phyloP scores from a whole-genome alignment of 148 eudicot species.

The Vaccinium vitisidaea region DNA sequence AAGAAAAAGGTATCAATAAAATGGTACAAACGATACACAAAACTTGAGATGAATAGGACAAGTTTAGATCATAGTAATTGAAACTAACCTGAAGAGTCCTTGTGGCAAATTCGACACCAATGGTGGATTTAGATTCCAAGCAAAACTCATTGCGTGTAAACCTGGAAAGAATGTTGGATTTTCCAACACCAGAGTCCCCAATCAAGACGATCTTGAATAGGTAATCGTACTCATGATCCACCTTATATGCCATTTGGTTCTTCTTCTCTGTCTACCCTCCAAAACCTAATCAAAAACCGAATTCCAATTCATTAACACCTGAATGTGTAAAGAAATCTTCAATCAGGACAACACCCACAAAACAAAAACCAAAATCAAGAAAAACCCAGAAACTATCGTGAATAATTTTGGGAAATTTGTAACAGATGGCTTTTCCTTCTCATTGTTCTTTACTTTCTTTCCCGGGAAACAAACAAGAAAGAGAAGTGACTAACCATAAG shows the following conservation, averaged over 20 bases:
- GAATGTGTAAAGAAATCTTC: constrained; percentile 1
- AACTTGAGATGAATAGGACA: not conserved
- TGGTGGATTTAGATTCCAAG: constrained; percentile 79
- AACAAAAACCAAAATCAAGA: not conserved
- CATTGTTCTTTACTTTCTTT: not conserved
- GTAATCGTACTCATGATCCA: constrained; percentile 75
- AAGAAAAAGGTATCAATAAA: not conserved
- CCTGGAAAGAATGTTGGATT: constrained; percentile 73
- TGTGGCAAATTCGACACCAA: constrained; percentile 79
- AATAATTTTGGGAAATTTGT: not conserved
- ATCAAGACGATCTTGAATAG: constrained; percentile 75
- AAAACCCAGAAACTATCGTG: not conserved
- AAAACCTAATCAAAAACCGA: constrained; percentile 18
- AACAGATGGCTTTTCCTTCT: not conserved
- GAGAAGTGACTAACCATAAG: constrained; percentile 10
- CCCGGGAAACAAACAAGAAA: not conserved
- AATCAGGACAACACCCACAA: constrained; percentile 4
- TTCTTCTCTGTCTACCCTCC: constrained; percentile 19
- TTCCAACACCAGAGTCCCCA: constrained; percentile 79
- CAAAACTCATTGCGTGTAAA: constrained; percentile 75
- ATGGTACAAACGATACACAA: not conserved
- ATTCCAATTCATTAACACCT: constrained; percentile 1
- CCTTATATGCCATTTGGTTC: constrained; percentile 58
- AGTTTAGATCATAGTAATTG: not conserved
- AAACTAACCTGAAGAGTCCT: constrained; percentile 63